phyloP scores from a whole-genome alignment of 371 early-diverging fungal species.

The Funneliformis caledonium region DNA sequence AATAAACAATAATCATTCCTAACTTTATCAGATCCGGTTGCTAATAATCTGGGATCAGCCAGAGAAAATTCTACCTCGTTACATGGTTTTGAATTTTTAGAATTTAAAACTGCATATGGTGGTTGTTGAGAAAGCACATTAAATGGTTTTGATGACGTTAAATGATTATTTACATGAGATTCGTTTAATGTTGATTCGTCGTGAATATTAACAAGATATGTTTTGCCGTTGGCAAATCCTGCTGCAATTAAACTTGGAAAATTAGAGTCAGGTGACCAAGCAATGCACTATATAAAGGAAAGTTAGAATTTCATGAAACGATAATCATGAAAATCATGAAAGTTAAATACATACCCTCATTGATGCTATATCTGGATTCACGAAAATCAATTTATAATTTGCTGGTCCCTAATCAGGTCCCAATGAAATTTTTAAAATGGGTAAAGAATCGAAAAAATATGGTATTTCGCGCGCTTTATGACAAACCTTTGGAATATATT shows the following conservation, averaged over 20 bases:
- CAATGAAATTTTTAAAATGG: not conserved
- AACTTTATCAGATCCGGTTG: constrained; percentile 76
- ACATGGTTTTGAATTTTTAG: constrained; percentile 69
- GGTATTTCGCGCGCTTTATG: not conserved
- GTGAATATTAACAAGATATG: constrained; percentile 63
- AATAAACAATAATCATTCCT: constrained; percentile 73
- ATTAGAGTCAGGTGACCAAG: constrained; percentile 76
- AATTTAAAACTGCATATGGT: constrained; percentile 57
- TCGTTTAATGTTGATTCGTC: constrained; percentile 44
- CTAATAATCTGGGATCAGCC: constrained; percentile 62
- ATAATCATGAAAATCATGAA: constrained; percentile 19
- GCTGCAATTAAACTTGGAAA: constrained; percentile 71
- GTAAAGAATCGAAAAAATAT: not conserved
- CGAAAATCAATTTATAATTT: constrained; percentile 48
- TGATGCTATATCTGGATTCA: constrained; percentile 62
- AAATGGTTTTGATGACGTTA: constrained; percentile 2
- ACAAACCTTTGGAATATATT: constrained; percentile 61
- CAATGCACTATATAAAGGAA: constrained; percentile 64
- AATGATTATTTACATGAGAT: constrained; percentile 4
- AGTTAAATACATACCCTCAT: constrained; percentile 37
- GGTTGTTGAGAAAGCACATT: constrained; percentile 29
- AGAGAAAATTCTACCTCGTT: constrained; percentile 75
- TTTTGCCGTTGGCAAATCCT: constrained; percentile 72
- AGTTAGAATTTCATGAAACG: not conserved
- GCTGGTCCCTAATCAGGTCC: constrained; percentile 50